phyloP scores from a whole-genome alignment of 257 asterid genomes.

The Craterostigma plantagineum region DNA sequence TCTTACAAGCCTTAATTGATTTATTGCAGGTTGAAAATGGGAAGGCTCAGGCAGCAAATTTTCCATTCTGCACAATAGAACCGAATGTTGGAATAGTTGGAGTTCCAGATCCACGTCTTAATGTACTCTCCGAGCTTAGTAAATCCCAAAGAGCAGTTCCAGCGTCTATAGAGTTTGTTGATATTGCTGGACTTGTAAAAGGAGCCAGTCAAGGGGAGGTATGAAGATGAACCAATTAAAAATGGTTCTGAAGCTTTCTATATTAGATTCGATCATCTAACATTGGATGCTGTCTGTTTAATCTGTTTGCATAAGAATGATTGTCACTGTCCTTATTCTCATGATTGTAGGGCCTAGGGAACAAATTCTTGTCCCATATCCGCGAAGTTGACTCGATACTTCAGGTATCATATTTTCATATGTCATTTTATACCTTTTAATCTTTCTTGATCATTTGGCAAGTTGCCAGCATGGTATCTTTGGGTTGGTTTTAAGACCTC shows the following conservation, averaged over 20 bases:
- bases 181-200: slow-evolving; percentile 95
- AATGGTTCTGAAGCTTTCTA: slow-evolving; percentile 2
- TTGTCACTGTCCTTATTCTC: not conserved
- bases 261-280: not conserved
- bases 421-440: not conserved
- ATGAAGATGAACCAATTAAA: slow-evolving; percentile 10
- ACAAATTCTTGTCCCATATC: slow-evolving; percentile 87
- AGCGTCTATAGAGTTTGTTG: slow-evolving; percentile 91
- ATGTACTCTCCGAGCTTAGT: slow-evolving; percentile 72
- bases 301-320: not conserved
- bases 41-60: slow-evolving; percentile 97
- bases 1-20: not conserved
- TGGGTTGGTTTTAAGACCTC: slow-evolving; percentile 1
- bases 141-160: slow-evolving; percentile 75
- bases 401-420: slow-evolving; percentile 62
- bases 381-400: slow-evolving; percentile 96
- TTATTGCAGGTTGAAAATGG: slow-evolving; percentile 85
- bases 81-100: slow-evolving; percentile 94
- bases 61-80: slow-evolving; percentile 90
- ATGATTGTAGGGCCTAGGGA: slow-evolving; percentile 79
- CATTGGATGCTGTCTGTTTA: not conserved
- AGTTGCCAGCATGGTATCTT: no score
- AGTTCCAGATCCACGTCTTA: slow-evolving; percentile 84
- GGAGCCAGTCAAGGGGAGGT: slow-evolving; percentile 99
- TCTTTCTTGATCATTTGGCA: not conserved